A percentile compares a stretch with the other conserved stretches of the same genome.
Conservation (phyloP, 768 basidiomycete genomes). For the Pleurotus djamor region DNA sequence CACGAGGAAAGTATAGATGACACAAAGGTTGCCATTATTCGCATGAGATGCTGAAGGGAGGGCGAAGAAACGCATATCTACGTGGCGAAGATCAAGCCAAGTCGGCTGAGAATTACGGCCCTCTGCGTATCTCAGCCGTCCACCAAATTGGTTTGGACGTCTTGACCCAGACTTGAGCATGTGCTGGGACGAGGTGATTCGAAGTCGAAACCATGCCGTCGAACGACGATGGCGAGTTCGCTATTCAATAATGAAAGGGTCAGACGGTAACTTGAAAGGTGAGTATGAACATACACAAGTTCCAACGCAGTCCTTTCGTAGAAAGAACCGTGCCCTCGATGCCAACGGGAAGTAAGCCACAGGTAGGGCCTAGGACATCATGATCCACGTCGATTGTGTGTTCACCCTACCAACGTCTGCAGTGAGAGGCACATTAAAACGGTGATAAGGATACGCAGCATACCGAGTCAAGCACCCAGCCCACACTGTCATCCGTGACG, state of each 20-base stretch:
- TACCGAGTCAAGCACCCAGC: conserved; percentile 85
- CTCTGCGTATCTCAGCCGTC: conserved; percentile 67
- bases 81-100: no score
- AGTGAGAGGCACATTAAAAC: neutral
- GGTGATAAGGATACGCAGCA: conserved; percentile 15
- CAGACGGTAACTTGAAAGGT: conserved; percentile 17
- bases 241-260: conserved; percentile 28
- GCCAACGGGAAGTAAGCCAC: conserved; percentile 93
- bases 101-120: neutral
- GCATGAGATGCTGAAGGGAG: no score
- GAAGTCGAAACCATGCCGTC: conserved; percentile 89
- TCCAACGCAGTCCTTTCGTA: conserved; percentile 87
- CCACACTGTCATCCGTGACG: conserved; percentile 88
- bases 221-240: conserved; percentile 69
- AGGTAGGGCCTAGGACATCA: conserved; percentile 75
- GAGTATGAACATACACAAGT: conserved; percentile 53
- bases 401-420: conserved; percentile 58
- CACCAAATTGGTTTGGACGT: conserved; percentile 89
- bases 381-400: conserved; percentile 81
- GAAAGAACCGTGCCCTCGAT: conserved; percentile 73
- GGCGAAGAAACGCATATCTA: no score
- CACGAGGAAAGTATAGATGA: no score
- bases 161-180: conserved; percentile 64
- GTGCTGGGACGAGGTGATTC: conserved; percentile 78
- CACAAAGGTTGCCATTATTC: no score